Evolutionary conservation across 768 basidiomycete genomes (phyloP), one percentile per base, ranked within the genome.

Genomic region (Russula compacta): DNA sequence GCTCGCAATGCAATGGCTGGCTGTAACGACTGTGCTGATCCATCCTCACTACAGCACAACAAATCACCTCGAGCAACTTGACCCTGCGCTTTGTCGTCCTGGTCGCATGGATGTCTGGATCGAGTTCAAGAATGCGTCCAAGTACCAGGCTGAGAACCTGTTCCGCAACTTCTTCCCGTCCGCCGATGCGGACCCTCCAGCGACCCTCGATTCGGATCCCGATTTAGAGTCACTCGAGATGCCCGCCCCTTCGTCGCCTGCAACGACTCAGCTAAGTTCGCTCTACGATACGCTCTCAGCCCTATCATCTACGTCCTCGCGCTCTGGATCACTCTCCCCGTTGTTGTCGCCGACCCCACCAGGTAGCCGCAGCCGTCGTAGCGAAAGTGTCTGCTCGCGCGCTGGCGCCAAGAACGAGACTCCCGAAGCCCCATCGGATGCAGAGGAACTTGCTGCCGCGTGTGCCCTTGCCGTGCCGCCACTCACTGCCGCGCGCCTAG

Each of bases 21-120:
- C 46, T 17, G 58, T 19, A 24, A 24, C 35, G 40, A n/a, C 14
- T 17, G 33, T 49, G 17, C 61, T 17, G 15, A 59, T 24, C 56
- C 66, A 35, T 60, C 21, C 15, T 17, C 46, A 19, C 14, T 44
- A 14, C 66, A 91, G 89, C 0, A 92, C 90, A 17, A 92, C 90
- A 11, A 95, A 95, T 72, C 92, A 95, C 69, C 77, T 93, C n/a
- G 90, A 94, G 67, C 83, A 87, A 38, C 81, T 95, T 1, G 93
- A 95, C 67, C 89, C 92, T 4, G 93, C 93, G 0, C 82, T 95
- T 11, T 89, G 86, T n/a, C 86, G 93, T 56, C 91, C 93, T 6
- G 93, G 93, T 17, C 86, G 89, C 33, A 89, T 91, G 87, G 93
- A 95, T 68, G 89, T 95, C 8, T 91, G 89, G 85, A 81, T 95